Evolutionary conservation across 2,329 filamentous ascomycete species (phyloP), one percentile per base, ranked within the genome.

Genomic region (Pleomassaria siparia): DNA sequence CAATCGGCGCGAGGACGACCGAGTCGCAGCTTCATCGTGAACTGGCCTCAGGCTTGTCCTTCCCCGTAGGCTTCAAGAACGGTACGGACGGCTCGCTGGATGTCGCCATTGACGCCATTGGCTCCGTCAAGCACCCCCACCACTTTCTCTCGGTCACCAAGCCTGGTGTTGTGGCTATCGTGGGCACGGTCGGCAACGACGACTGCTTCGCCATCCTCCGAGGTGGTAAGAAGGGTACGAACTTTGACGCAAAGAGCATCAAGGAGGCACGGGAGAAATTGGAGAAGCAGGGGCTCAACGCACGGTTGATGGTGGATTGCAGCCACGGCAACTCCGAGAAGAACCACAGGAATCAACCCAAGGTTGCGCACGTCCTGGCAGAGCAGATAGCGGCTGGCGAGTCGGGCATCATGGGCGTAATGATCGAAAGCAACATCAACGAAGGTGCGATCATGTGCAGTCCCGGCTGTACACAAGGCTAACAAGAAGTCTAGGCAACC

Each of bases 61-160:
- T 96, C 87, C 94, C 94, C 2, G 91, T 99, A 10, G 94, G 94
- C 43, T 99, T 99, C 87, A 99, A 99, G 83, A 99, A 99, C 74
- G 94, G 94, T 56, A 99, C 94, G 25, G 94, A 99, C 70, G 94
- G 94, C 43, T 87, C 86, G 8, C 77, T 97, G 40, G 83, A 86
- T 47, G 91, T 97, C 3, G 91, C 94, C 11, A 89, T 97, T 60
- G 94, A 99, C 69, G 94, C 94, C 42, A 96, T 97, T 70, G 91
- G 91, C 53, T 89, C 94, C 13, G 92, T 95, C 42, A 85, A 83
- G 70, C 89, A 95, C 68, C 89, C 90, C 13, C 94, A 99, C 68
- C 91, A 96, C 78, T 97, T 99, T 81, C 81, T 99, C 60, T 95
- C 91, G 5, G 92, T 97, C 57, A 97, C 94, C 18, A 97, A 97